A percentile compares a stretch with the other conserved stretches of the same genome.
Conservation (phyloP, 148 eudicot species). For the Chenopodium quinoa region DNA sequence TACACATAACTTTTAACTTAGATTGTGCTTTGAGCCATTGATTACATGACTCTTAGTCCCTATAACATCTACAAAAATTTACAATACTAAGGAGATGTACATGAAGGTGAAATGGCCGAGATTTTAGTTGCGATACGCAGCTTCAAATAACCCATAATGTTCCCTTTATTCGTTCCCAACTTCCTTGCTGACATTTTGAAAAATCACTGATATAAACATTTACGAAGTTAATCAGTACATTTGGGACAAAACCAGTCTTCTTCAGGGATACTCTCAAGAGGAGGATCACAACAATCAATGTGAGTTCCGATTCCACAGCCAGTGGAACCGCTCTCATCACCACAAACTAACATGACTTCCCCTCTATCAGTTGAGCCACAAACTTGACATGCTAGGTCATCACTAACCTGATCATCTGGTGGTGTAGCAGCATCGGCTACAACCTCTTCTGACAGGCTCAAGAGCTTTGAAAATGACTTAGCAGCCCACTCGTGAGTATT, state of each 20-base stretch:
- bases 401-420: constrained; percentile 32
- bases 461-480: constrained; percentile 56
- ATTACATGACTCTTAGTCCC: not conserved
- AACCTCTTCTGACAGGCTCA: constrained; percentile 43
- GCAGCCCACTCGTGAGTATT: constrained; percentile 74
- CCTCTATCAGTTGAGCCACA: constrained; percentile 73
- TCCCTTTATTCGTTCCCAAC: not conserved
- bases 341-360: constrained; percentile 86
- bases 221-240: constrained; percentile 30
- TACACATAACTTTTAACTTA: not conserved
- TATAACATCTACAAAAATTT: constrained; percentile 14
- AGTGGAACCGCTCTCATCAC: constrained; percentile 53
- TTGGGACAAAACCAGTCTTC: constrained; percentile 85
- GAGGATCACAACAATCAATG: constrained; percentile 84
- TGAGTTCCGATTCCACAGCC: constrained; percentile 89
- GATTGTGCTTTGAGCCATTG: not conserved
- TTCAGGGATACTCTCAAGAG: constrained; percentile 60
- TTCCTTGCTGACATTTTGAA: too few relatives aligned
- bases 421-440: constrained; percentile 31
- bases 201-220: too few relatives aligned
- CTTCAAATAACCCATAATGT: not conserved
- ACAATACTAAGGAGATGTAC: constrained; percentile 19
- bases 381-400: constrained; percentile 53
- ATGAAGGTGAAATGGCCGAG: not conserved
- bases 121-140: not conserved